Evolutionary conservation across 805 yeast species (phyloP).

Genomic region (Ogataea methylovora): DNA sequence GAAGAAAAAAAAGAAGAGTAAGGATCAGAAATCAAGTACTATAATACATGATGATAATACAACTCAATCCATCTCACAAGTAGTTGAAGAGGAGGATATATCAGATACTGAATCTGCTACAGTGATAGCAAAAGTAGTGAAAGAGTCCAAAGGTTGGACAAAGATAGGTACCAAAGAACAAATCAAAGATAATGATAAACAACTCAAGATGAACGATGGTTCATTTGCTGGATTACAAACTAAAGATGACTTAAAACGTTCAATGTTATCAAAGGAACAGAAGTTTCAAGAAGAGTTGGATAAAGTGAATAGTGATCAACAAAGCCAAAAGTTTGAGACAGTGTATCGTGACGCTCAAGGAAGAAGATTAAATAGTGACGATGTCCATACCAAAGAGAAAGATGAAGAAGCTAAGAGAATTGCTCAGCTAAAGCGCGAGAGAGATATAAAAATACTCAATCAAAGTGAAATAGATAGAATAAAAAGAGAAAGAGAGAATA

Average conservation of each 20-base stretch:
- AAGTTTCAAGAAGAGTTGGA: constrained; percentile 21
- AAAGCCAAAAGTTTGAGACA: constrained; percentile 24
- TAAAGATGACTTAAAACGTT: constrained; percentile 32
- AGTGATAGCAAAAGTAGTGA: background rate
- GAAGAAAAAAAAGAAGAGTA: background rate
- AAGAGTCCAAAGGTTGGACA: constrained; percentile 8
- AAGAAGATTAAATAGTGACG: constrained; percentile 35
- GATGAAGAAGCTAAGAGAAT: constrained; percentile 13
- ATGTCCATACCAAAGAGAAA: constrained; percentile 5
- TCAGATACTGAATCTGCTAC: constrained; percentile 3
- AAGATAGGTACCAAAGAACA: constrained; percentile 13
- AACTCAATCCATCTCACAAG: constrained; percentile 1
- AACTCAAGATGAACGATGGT: constrained; percentile 14
- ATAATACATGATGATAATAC: background rate
- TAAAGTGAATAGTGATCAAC: constrained; percentile 12
- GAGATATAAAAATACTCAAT: constrained; percentile 21
- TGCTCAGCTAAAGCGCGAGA: constrained; percentile 8
- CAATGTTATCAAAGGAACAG: constrained; percentile 16
- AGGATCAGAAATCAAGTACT: constrained; percentile 1
- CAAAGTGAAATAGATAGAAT: constrained; percentile 33
- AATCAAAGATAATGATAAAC: constrained; percentile 4
- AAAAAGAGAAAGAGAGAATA: constrained; percentile 27
- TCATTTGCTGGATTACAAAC: constrained; percentile 37
- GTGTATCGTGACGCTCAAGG: constrained; percentile 61
- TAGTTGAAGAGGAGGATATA: constrained; percentile 15